These are phyloP conservation scores for Przewalskia tangutica DNA, from an alignment of 257 asterid species.

Conservation along the genomic window DNA sequence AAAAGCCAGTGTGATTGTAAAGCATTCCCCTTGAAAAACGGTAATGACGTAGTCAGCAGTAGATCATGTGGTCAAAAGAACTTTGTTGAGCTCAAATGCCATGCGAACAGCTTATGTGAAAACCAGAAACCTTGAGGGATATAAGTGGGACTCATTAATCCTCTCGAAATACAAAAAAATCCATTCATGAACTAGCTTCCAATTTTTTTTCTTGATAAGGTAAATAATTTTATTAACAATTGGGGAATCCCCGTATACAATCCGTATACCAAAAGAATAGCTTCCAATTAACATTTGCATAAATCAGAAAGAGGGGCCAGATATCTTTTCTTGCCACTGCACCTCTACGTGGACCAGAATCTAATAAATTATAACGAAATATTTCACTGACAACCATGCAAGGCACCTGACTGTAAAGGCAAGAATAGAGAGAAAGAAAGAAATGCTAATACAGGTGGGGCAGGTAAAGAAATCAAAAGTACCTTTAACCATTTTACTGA, in stretches of 20 bases:
- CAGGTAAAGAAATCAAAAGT: slow-evolving; percentile 10
- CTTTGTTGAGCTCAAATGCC: not conserved
- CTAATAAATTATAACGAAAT: not conserved
- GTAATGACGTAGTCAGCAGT: not conserved
- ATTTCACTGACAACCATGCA: not conserved
- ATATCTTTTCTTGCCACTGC: not conserved
- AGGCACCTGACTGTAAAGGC: not conserved
- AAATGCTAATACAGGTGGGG: not conserved
- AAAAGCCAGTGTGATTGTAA: not conserved
- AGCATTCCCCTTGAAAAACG: not conserved
- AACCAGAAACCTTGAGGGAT: not conserved
- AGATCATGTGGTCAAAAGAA: not conserved
- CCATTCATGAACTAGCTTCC: not conserved
- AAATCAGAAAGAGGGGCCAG: not conserved
- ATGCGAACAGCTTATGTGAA: not conserved
- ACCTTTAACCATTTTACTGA: slow-evolving; percentile 95
- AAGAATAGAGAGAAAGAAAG: not conserved
- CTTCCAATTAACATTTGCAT: not conserved
- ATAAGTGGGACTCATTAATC: not conserved
- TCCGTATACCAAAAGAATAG: too few relatives aligned
- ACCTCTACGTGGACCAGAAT: not conserved
- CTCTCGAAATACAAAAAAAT: not conserved
- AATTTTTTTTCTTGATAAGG: not conserved
- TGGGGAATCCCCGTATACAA: too few relatives aligned
- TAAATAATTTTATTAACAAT: too few relatives aligned